Base-by-base conservation (phyloP, 345 rosid genomes). In the Fremontodendron californicum region DNA sequence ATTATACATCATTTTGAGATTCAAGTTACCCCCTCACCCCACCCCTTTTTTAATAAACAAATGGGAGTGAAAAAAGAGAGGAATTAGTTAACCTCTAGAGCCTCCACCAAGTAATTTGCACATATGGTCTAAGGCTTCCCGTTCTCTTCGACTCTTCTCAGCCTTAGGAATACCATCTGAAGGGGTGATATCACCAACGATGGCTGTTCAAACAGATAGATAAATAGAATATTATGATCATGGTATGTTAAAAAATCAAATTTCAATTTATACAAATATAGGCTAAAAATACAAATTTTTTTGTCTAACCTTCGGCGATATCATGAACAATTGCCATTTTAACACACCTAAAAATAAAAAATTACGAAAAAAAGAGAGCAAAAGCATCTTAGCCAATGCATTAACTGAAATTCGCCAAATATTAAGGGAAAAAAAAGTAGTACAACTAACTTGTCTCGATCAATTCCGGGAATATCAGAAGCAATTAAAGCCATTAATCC, bases 301-400 rank as follows among this genome's bases (percentile, higher is more conserved):
- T 29, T 9, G 33, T 29, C 74, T 49, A 31, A 91, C 98, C 98
- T 88, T 95, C 98, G 5, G 99, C 99, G 40, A 95, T 87, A 78
- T 95, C 98, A 85, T 95, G 98, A 78, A 95, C 94, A 76, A 95
- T 89, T 18, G 98, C 96, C 96, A 95, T 95, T 81, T 95, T 95
- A 61, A 95, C 78, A 75, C 98, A 95, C 91, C 98, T 95, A 90
- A 79, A 85, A 74, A 63, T 0, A 18, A 7, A 7, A 21, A 6
- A 54, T 27, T 48, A 77, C 37, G 5, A 9, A 4, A 5, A 58
- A n/a, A n/a, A n/a, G n/a, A n/a, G n/a, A 57, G 42, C 8, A 51
- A 21, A 54, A 70, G 29, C 4, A 31, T 49, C n/a, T 48, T 19
- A 42, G 52, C 51, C 9, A 78, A 74, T 55, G 46, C n/a, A 74